Conservation (phyloP, 2,329 filamentous ascomycete species). For the Fusarium subglutinans region DNA sequence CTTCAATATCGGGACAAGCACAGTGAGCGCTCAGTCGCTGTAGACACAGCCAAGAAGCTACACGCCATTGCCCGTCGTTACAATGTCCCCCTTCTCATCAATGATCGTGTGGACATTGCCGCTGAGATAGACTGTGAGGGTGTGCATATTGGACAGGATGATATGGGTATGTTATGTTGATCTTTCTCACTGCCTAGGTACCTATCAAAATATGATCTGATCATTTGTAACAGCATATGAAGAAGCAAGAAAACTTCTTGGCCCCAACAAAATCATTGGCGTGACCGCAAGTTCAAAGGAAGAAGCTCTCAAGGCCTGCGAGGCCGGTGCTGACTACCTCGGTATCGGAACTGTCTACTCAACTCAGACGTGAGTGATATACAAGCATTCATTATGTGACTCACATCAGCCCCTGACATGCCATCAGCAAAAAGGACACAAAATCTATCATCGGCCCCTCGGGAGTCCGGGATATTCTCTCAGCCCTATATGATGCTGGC, state of each 20-base stretch:
- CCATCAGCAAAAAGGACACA: constrained; percentile 79
- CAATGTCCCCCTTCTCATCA: constrained; percentile 85
- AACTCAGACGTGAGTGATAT: constrained; percentile 73
- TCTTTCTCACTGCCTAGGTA: background rate
- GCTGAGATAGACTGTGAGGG: constrained; percentile 88
- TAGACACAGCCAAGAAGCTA: constrained; percentile 75
- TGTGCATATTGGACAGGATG: constrained; percentile 94
- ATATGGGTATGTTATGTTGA: constrained; percentile 71
- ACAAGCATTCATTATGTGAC: background rate
- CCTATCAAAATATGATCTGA: background rate
- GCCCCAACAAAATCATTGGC: constrained; percentile 82
- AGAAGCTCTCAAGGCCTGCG: constrained; percentile 77
- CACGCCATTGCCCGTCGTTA: constrained; percentile 75
- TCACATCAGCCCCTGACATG: background rate
- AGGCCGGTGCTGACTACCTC: constrained; percentile 85
- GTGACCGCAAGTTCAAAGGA: constrained; percentile 81
- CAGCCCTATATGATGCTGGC: constrained; percentile 62
- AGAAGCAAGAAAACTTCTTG: constrained; percentile 76
- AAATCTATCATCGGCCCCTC: constrained; percentile 70
- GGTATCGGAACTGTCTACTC: constrained; percentile 91
- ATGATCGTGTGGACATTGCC: constrained; percentile 91
- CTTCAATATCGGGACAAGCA: constrained; percentile 94
- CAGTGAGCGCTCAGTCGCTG: constrained; percentile 75
- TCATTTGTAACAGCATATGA: constrained; percentile 33
- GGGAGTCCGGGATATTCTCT: constrained; percentile 63